Conservation (phyloP, 2,329 filamentous ascomycete genomes). For the Colletotrichum sp. region DNA sequence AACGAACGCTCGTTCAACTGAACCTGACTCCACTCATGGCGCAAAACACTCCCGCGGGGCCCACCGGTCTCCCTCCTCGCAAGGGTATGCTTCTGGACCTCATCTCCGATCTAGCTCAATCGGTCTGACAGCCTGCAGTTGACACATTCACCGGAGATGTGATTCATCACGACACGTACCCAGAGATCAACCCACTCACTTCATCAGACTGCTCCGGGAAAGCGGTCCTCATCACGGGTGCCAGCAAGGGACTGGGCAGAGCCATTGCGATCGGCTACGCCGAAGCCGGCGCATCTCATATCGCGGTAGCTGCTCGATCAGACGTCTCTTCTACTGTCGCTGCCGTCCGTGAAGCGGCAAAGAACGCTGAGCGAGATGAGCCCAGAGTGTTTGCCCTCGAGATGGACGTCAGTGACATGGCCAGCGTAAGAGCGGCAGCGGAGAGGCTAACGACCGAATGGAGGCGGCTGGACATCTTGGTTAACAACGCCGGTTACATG, state of each 20-base stretch:
- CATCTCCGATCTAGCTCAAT: rapidly evolving
- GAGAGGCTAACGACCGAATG: constrained; percentile 27
- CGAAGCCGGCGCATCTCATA: constrained; percentile 52
- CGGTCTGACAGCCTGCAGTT: constrained; percentile 2
- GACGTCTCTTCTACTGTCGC: constrained; percentile 39
- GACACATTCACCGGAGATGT: constrained; percentile 29
- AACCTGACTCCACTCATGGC: not conserved
- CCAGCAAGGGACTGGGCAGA: constrained; percentile 58
- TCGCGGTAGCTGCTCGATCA: constrained; percentile 60
- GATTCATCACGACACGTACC: constrained; percentile 57
- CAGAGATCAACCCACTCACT: constrained; percentile 46
- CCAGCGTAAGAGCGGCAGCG: constrained; percentile 35
- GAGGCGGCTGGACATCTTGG: constrained; percentile 42
- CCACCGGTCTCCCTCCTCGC: constrained; percentile 3
- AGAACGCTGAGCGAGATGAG: constrained; percentile 28
- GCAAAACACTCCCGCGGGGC: not conserved
- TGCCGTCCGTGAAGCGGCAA: constrained; percentile 38
- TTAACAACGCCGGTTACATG: constrained; percentile 50
- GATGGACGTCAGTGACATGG: constrained; percentile 39
- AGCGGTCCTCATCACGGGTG: constrained; percentile 58
- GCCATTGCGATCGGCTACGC: constrained; percentile 61
- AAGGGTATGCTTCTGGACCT: not conserved
- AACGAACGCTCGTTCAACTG: constrained; percentile 11
- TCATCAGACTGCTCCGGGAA: constrained; percentile 41
- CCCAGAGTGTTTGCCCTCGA: constrained; percentile 47